A percentile compares a stretch with the other conserved stretches of the same genome.
These are phyloP conservation scores for Porphyrellus sp. DNA, from an alignment of 1,284 basidiomycete genomes.

Conservation along the genomic window DNA sequence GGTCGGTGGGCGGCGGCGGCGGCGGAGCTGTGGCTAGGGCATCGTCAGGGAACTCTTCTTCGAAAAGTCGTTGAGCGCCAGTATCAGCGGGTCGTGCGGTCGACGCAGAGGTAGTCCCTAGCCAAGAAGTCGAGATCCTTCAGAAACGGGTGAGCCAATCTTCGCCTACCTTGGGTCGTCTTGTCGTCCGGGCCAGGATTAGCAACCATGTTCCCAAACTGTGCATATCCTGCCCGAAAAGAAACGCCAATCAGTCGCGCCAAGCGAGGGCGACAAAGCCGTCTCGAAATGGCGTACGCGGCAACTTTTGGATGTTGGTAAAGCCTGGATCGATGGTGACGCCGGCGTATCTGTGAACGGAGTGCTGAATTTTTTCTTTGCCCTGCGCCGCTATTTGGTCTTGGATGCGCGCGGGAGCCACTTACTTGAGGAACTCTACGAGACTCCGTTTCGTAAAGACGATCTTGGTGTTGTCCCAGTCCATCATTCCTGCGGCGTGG, in stretches of 20 bases:
- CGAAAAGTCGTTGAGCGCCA: conserved; percentile 20
- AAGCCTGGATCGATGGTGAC: conserved; percentile 72
- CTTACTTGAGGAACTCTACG: conserved; percentile 70
- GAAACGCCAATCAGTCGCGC: not conserved
- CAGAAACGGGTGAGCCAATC: not conserved
- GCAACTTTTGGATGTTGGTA: conserved; percentile 65
- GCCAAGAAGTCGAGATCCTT: not conserved
- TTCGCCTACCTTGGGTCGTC: conserved; percentile 14
- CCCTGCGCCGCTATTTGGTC: not conserved
- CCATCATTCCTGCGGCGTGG: conserved; percentile 56
- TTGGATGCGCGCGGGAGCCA: conserved; percentile 11
- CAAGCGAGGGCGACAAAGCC: not conserved
- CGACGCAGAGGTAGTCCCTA: conserved; percentile 8
- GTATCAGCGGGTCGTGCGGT: not conserved
- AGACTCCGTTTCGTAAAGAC: conserved; percentile 71
- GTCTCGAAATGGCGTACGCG: conserved; percentile 49
- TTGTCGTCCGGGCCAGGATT: conserved; percentile 3
- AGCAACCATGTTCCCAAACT: conserved; percentile 33
- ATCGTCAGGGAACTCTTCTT: conserved; percentile 29
- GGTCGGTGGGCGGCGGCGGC: not conserved
- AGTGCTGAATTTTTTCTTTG: conserved; percentile 17
- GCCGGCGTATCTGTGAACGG: conserved; percentile 52
- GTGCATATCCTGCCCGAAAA: conserved; percentile 33
- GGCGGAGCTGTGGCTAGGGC: conserved; percentile 30
- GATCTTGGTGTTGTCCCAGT: conserved; percentile 70